phyloP scores from a whole-genome alignment of 2,329 filamentous ascomycete genomes.

The Escovopsis sp. region DNA sequence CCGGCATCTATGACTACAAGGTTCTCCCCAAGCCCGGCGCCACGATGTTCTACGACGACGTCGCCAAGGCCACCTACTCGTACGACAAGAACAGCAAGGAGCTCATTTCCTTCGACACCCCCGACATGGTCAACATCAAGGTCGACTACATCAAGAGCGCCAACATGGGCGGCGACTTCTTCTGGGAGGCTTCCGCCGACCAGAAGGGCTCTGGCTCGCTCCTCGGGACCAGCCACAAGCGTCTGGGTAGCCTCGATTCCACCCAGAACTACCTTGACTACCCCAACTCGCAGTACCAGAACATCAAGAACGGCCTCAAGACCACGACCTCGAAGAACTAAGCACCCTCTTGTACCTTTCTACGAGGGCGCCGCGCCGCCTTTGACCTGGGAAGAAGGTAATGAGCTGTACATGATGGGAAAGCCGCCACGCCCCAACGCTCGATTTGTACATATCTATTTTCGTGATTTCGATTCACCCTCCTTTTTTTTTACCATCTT shows the following conservation, averaged over 20 bases:
- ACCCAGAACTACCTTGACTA: slow-evolving; percentile 35
- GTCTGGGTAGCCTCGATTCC: slow-evolving; percentile 25
- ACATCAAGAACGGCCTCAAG: slow-evolving; percentile 24
- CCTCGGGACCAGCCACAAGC: slow-evolving; percentile 33
- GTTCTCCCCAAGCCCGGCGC: slow-evolving; percentile 49
- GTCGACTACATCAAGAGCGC: slow-evolving; percentile 45
- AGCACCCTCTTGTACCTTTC: not conserved
- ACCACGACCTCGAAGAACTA: slow-evolving; percentile 3
- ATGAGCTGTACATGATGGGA: too few relatives aligned
- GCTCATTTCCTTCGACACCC: slow-evolving; percentile 59
- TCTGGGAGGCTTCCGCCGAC: slow-evolving; percentile 69
- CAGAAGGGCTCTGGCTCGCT: slow-evolving; percentile 42
- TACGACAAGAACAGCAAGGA: slow-evolving; percentile 45
- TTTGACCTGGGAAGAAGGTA: too few relatives aligned
- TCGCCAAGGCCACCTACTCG: slow-evolving; percentile 50
- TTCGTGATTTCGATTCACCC: too few relatives aligned
- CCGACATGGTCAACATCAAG: slow-evolving; percentile 44
- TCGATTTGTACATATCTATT: too few relatives aligned
- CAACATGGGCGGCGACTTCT: slow-evolving; percentile 64
- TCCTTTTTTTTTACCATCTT: too few relatives aligned
- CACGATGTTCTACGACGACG: slow-evolving; percentile 38
- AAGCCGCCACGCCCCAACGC: too few relatives aligned
- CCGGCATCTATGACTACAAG: slow-evolving; percentile 70
- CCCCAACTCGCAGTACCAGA: slow-evolving; percentile 38
- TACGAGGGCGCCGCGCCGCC: too few relatives aligned